Evolutionary conservation across 495 filamentous ascomycete genomes (phyloP).

Genomic region (Mycothermus thermophilus): DNA sequence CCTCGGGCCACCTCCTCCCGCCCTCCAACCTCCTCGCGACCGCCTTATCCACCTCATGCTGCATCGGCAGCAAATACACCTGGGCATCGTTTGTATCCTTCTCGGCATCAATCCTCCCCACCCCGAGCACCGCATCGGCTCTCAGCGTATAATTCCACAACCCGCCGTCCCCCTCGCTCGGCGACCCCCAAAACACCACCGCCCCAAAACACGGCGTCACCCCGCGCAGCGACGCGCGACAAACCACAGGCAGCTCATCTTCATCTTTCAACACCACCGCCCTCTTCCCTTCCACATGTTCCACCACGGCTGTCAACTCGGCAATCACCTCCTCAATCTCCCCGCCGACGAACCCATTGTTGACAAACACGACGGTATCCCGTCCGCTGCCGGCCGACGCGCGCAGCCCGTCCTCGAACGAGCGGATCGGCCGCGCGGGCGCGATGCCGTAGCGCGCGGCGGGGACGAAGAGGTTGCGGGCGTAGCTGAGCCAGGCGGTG

Average conservation of each 20-base stretch:
- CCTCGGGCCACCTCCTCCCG: slow-evolving; percentile 27
- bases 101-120: slow-evolving; percentile 42
- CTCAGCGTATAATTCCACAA: slow-evolving; percentile 80
- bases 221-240: slow-evolving; percentile 53
- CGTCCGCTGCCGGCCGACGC: slow-evolving; percentile 33
- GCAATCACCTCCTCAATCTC: slow-evolving; percentile 60
- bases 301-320: slow-evolving; percentile 37
- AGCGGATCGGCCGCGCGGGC: slow-evolving; percentile 38
- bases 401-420: slow-evolving; percentile 45
- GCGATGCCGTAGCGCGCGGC: slow-evolving; percentile 57
- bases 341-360: slow-evolving; percentile 55
- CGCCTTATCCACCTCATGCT: slow-evolving; percentile 58
- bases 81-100: slow-evolving; percentile 50
- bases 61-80: slow-evolving; percentile 62
- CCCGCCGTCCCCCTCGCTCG: slow-evolving; percentile 46
- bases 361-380: slow-evolving; percentile 63
- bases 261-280: slow-evolving; percentile 40
- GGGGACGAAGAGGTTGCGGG: slow-evolving; percentile 53
- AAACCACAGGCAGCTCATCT: slow-evolving; percentile 42
- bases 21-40: slow-evolving; percentile 43
- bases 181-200: slow-evolving; percentile 59
- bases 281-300: slow-evolving; percentile 35
- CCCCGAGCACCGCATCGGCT: slow-evolving; percentile 49
- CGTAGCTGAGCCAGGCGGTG: slow-evolving; percentile 51
- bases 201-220: slow-evolving; percentile 62